Base-by-base conservation (phyloP, 345 rosid species). In the Pugionium cornutum region DNA sequence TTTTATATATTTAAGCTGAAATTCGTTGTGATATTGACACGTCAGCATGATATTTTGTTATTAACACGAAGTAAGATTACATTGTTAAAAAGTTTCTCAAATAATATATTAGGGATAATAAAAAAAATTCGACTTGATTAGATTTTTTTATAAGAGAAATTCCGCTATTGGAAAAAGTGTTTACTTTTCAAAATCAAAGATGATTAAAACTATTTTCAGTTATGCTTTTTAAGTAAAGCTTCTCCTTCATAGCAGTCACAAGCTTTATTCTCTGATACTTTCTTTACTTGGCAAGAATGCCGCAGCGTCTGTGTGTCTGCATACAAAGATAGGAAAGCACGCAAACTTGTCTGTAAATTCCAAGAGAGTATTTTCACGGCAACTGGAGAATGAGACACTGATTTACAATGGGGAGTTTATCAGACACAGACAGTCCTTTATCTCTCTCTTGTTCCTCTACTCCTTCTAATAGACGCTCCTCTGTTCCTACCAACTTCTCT, bases 401-500 rank as follows among this genome's bases (percentile, higher is more conserved):
- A 27, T 31, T 27, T 45, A 65, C 55, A 18, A 67, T 74, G 73
- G 64, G 25, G 3, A 50, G 58, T 37, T 6, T 53, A 28, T 67
- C 64, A 67, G 37, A 18, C 18, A 18, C 18, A 18, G 18, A 61
- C 41, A 52, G 47, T 31, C 60, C 44, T 29, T 6, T 47, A 31
- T 44, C 58, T 37, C 30, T 43, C 43, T 69, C 55, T 32, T 64
- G 62, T 45, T 55, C 77, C 9, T 69, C 70, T 42, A 37, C 46
- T 41, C 25, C 46, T 54, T 51, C 61, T 64, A 67, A 32, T 46
- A 47, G 39, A 48, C 43, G 30, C 9, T 41, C 62, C 60, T 36
- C 75, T 48, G 59, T 58, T 79, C 77, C 69, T 67, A 70, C 67
- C 55, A 61, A 76, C 55, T 83, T 80, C 80, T 69, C 86, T 59